Evolutionary conservation across 345 rosid genomes (phyloP).

Genomic region (Salix arbutifolia): DNA sequence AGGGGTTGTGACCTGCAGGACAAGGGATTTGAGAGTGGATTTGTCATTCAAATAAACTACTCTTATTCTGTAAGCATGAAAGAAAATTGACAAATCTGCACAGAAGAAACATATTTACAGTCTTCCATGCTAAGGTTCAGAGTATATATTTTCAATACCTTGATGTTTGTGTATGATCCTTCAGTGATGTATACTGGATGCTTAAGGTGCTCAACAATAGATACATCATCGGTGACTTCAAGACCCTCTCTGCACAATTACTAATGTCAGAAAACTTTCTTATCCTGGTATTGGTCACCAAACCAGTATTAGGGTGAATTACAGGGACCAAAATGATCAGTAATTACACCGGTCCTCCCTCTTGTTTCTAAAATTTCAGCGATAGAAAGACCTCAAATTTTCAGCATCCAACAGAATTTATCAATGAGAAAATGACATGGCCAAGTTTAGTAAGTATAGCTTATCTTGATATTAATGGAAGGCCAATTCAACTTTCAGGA

Average conservation of each 20-base stretch:
- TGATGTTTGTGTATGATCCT: constrained; percentile 94
- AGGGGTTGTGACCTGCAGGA: constrained; percentile 77
- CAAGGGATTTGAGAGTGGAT: not conserved
- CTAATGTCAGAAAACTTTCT: not conserved
- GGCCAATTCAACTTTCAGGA: no score
- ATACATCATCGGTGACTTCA: constrained; percentile 93
- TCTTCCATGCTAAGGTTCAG: not conserved
- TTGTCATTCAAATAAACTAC: not conserved
- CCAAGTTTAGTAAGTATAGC: no score
- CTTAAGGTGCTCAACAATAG: constrained; percentile 85
- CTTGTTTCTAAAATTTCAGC: no score
- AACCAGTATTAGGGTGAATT: no score
- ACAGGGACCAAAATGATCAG: no score
- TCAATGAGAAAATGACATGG: no score
- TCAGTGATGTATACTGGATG: constrained; percentile 82
- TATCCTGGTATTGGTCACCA: no score
- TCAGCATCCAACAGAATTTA: no score
- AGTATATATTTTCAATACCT: constrained; percentile 37
- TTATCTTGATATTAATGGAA: no score
- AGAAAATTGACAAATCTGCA: not conserved
- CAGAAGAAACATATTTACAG: not conserved
- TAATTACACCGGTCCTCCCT: no score
- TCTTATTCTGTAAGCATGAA: not conserved
- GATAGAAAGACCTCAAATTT: no score
- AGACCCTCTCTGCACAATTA: constrained; percentile 56